These are phyloP conservation scores for Fremontodendron californicum DNA, from an alignment of 345 rosid genomes.

Conservation along the genomic window DNA sequence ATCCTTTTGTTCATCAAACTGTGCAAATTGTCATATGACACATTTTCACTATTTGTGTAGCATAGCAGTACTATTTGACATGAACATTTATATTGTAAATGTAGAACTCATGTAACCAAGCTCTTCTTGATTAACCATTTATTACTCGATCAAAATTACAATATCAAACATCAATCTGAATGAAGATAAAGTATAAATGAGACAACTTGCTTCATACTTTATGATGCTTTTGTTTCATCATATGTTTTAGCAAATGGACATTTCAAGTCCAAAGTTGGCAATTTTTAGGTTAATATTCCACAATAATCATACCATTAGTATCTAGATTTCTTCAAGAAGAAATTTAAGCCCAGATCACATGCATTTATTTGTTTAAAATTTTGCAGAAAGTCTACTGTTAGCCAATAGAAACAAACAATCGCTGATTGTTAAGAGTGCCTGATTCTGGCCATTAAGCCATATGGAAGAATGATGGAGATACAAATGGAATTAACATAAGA, in stretches of 20 bases:
- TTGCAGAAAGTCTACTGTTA: neutral
- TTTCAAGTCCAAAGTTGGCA: neutral
- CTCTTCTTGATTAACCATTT: neutral
- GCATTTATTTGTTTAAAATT: neutral
- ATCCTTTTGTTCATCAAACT: conserved; percentile 79
- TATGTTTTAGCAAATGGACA: neutral
- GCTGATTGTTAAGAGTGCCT: neutral
- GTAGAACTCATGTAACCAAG: neutral
- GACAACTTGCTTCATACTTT: neutral
- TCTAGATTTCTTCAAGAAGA: neutral
- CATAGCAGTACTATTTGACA: too few relatives aligned
- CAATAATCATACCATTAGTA: neutral
- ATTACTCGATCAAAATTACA: neutral
- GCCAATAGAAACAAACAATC: neutral
- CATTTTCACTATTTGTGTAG: neutral
- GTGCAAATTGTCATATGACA: conserved; percentile 19
- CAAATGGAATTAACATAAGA: neutral
- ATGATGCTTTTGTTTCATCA: neutral
- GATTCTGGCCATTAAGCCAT: neutral
- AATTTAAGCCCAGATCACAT: neutral
- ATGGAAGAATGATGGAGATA: neutral
- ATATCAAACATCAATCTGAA: neutral
- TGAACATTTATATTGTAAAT: neutral
- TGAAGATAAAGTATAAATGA: neutral
- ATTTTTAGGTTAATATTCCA: neutral